Evolutionary conservation across 1,284 basidiomycete species (phyloP).

Genomic region (Ustanciosporium gigantosporum): DNA sequence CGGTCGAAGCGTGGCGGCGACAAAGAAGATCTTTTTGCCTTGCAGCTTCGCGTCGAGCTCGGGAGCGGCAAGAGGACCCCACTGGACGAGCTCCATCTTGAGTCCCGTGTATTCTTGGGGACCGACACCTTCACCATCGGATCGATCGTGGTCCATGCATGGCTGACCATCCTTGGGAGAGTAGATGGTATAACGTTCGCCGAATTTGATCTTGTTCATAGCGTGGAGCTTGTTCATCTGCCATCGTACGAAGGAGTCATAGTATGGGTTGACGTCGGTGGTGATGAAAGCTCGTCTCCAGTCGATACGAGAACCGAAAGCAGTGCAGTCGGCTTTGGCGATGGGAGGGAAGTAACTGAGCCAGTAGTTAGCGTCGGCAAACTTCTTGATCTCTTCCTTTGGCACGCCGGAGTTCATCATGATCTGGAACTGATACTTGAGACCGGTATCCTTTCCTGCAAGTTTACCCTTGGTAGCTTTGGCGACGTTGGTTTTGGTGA

Average conservation of each 20-base stretch:
- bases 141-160: conserved; percentile 99
- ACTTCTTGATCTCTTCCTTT: conserved; percentile 86
- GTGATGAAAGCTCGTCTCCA: conserved; percentile 96
- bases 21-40: conserved; percentile 83
- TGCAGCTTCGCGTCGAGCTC: conserved; percentile 67
- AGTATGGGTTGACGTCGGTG: conserved; percentile 94
- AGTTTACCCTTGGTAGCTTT: conserved; percentile 98
- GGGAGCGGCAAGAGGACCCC: conserved; percentile 64
- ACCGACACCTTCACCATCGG: conserved; percentile 89
- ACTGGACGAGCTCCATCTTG: conserved; percentile 87
- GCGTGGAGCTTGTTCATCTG: conserved; percentile 91
- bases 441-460: conserved; percentile 86
- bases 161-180: conserved; percentile 99
- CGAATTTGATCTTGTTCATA: conserved; percentile 70
- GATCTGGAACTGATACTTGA: conserved; percentile 98
- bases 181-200: conserved; percentile 97
- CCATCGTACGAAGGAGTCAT: conserved; percentile 96
- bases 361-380: conserved; percentile 92
- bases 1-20: conserved; percentile 92
- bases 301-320: conserved; percentile 91
- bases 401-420: conserved; percentile 84
- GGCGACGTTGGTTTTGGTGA: conserved; percentile 46
- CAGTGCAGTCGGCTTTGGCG: conserved; percentile 78
- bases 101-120: conserved; percentile 95
- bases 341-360: conserved; percentile 94